phyloP scores from a whole-genome alignment of 2,329 filamentous ascomycete genomes.

The Fonsecaea monophora region DNA sequence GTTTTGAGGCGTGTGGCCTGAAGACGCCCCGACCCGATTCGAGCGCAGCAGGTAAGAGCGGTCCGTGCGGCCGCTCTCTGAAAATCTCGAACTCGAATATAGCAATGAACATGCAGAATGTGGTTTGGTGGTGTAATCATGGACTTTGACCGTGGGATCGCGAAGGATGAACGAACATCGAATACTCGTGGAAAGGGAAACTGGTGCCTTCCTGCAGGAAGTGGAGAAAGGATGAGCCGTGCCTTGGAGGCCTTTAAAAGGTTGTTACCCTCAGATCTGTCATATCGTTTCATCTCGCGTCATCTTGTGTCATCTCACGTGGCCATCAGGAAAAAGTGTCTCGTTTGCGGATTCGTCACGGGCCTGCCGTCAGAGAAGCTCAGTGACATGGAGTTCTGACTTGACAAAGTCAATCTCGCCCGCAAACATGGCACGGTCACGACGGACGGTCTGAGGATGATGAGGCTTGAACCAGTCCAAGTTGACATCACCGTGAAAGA shows the following conservation, averaged over 20 bases:
- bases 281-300: neutral
- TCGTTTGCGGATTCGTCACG: neutral
- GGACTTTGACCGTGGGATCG: neutral
- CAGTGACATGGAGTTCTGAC: conserved; percentile 17
- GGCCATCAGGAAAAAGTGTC: neutral
- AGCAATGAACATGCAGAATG: neutral
- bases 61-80: neutral
- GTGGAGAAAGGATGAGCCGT: neutral
- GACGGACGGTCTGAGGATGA: conserved; percentile 13
- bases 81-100: neutral
- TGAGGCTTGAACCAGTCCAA: conserved; percentile 27
- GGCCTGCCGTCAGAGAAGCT: conserved; percentile 14
- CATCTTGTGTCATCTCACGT: neutral
- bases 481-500: conserved; percentile 35
- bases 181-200: neutral
- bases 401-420: conserved; percentile 26
- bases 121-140: neutral
- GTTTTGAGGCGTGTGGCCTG: neutral
- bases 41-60: neutral
- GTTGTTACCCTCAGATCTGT: neutral
- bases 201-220: neutral
- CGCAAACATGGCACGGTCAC: conserved; percentile 32
- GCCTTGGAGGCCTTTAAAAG: neutral
- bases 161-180: neutral
- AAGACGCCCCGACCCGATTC: neutral